These are phyloP conservation scores for Ogataea wickerhamii DNA, from an alignment of 805 yeast species.

Conservation along the genomic window DNA sequence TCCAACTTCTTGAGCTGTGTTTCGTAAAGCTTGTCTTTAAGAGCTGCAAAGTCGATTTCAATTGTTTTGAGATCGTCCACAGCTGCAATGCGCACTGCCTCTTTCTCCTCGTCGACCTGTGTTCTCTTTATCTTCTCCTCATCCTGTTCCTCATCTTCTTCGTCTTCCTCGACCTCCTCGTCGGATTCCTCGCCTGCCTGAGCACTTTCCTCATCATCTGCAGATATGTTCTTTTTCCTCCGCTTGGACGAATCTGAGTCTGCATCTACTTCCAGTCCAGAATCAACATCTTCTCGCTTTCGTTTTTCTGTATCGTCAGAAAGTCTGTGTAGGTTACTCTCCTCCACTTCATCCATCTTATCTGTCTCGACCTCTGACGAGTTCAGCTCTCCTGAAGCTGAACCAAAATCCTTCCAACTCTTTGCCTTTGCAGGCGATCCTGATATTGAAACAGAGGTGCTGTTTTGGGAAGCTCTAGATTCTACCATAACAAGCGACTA, in stretches of 20 bases:
- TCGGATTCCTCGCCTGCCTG: constrained; percentile 24
- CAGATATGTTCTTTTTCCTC: constrained; percentile 7
- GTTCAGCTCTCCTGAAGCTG: constrained; percentile 25
- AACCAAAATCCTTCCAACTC: constrained; percentile 15
- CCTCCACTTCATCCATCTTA: constrained; percentile 63
- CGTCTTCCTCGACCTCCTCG: constrained; percentile 26
- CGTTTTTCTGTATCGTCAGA: constrained; percentile 38
- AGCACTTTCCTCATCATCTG: constrained; percentile 14
- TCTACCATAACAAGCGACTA: constrained; percentile 1
- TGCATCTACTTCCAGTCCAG: constrained; percentile 13
- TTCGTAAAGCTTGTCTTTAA: constrained; percentile 80
- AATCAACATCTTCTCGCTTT: constrained; percentile 27
- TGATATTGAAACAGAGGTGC: neutral
- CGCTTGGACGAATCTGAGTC: constrained; percentile 16
- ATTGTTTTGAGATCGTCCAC: constrained; percentile 71
- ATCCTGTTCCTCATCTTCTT: constrained; percentile 20
- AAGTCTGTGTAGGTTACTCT: constrained; percentile 45
- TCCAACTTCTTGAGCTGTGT: constrained; percentile 76
- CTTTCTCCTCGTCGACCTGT: constrained; percentile 30
- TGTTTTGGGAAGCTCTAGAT: constrained; percentile 1
- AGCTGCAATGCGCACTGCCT: constrained; percentile 55
- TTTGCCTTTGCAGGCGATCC: constrained; percentile 5
- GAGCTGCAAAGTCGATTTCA: constrained; percentile 80
- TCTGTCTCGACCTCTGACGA: constrained; percentile 92
- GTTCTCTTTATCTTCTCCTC: constrained; percentile 23